Evolutionary conservation across 2,329 filamentous ascomycete species (phyloP), one percentile per base, ranked within the genome.

Genomic region (Xylariaceae sp.): DNA sequence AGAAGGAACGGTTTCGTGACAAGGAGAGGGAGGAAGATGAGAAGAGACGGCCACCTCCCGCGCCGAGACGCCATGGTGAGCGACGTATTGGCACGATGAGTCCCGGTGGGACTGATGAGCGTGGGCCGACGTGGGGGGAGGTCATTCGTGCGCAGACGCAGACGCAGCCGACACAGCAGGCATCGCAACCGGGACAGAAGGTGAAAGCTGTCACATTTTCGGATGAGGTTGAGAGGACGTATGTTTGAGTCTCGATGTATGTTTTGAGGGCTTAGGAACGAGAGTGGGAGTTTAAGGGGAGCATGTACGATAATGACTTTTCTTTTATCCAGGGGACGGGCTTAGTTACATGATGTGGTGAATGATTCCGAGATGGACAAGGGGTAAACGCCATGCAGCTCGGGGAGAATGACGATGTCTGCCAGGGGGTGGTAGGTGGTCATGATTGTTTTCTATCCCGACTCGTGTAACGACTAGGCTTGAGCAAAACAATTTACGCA

Each of bases 111-210:
- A 35, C 2, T 51, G 65, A 68, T 2, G 65, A 68, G 13, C 66
- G 63, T 53, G 67, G 69, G 2, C 70, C 69, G 56, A 72, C 71
- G 13, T 72, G 71, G 71, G 68, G 68, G 10, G 71, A 73, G 57
- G 70, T 67, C 23, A 51, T 72, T 47, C 64, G 62, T 55, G 62
- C 60, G 4, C 62, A 47, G 57, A 51, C 60, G 10, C 61, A 60
- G 4, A 53, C 59, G 7, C 49, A 56, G 1, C 39, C 57, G 56
- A 18, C 17, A 18, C 17, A 18, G 17, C 13, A 54, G 51, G 53
- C 55, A 58, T 30, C 23, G 23, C 23, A 30, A 30, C 23, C 23
- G 5, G 23, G 23, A 47, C 61, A 53, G 57, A 57, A 42, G 47
- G 7, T 42, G 1, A 60, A 58, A 30, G 35, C 15, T 37, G 62